Evolutionary conservation across 176 grass and related monocot genomes (phyloP).

Genomic region (Olyra latifolia): DNA sequence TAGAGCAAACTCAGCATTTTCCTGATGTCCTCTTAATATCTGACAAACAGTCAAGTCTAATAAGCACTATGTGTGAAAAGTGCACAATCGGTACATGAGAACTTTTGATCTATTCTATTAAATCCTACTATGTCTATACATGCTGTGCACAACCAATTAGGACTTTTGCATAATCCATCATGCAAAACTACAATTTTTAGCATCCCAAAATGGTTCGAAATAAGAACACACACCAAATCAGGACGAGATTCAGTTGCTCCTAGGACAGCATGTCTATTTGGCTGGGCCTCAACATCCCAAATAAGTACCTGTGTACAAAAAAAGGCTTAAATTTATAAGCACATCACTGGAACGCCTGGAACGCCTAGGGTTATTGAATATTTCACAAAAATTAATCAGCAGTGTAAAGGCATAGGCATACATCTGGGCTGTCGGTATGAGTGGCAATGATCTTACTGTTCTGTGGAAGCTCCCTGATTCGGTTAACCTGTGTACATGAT

Average conservation of each 20-base stretch:
- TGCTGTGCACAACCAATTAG: not conserved
- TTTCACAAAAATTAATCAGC: conserved; percentile 13
- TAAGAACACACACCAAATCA: conserved; percentile 60
- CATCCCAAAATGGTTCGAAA: not conserved
- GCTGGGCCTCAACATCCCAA: conserved; percentile 91
- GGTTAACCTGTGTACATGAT: conserved; percentile 72
- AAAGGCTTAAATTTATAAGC: conserved; percentile 15
- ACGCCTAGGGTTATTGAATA: not conserved
- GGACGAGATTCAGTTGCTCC: conserved; percentile 75
- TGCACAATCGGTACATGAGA: conserved; percentile 8
- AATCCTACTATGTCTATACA: not conserved
- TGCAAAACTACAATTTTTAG: conserved; percentile 10
- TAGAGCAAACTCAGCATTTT: conserved; percentile 95
- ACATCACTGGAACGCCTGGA: not conserved
- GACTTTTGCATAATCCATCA: conserved; percentile 13
- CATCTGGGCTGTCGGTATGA: conserved; percentile 95
- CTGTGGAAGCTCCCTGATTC: conserved; percentile 97
- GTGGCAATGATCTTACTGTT: conserved; percentile 91
- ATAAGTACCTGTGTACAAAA: conserved; percentile 67
- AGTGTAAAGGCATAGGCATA: conserved; percentile 37
- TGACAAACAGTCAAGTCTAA: conserved; percentile 35
- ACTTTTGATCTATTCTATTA: not conserved
- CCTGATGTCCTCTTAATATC: conserved; percentile 84
- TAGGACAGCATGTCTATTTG: conserved; percentile 73
- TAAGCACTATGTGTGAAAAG: conserved; percentile 25